These are phyloP conservation scores for Mucor piriformis DNA, from an alignment of 371 early-diverging fungal genomes.

Conservation along the genomic window DNA sequence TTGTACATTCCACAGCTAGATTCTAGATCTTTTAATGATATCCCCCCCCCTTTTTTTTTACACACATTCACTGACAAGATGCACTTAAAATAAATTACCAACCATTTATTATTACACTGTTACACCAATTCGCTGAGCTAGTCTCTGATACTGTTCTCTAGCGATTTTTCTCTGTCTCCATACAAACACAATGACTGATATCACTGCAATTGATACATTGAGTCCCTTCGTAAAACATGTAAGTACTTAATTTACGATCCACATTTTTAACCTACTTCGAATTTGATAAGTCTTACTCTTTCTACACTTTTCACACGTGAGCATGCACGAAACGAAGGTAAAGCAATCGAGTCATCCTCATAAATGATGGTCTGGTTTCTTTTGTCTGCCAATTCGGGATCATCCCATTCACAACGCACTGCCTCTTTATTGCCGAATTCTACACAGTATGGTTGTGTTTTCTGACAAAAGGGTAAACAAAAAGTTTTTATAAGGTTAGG, in stretches of 20 bases:
- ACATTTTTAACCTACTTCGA: constrained; percentile 34
- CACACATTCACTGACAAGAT: background rate
- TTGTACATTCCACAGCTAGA: background rate
- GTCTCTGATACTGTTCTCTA: constrained; percentile 42
- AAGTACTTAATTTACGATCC: background rate
- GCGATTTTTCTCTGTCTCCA: constrained; percentile 51
- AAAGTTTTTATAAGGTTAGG: background rate
- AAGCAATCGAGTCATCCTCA: constrained; percentile 42
- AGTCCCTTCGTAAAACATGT: constrained; percentile 19
- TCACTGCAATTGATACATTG: constrained; percentile 36
- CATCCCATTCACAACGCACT: constrained; percentile 50
- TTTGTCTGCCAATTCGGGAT: constrained; percentile 38
- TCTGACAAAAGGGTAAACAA: constrained; percentile 23
- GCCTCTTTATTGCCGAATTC: constrained; percentile 52
- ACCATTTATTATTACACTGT: constrained; percentile 8
- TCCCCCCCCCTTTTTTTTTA: background rate
- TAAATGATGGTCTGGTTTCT: constrained; percentile 35
- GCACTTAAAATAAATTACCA: too few relatives aligned
- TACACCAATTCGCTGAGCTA: constrained; percentile 51
- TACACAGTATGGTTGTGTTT: constrained; percentile 47
- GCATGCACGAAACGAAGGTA: constrained; percentile 46
- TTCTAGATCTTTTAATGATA: background rate
- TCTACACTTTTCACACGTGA: constrained; percentile 45
- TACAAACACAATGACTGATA: constrained; percentile 32
- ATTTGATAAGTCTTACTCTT: constrained; percentile 32